Evolutionary conservation across 2,329 filamentous ascomycete genomes (phyloP).

Genomic region (Aulographum hederae): DNA sequence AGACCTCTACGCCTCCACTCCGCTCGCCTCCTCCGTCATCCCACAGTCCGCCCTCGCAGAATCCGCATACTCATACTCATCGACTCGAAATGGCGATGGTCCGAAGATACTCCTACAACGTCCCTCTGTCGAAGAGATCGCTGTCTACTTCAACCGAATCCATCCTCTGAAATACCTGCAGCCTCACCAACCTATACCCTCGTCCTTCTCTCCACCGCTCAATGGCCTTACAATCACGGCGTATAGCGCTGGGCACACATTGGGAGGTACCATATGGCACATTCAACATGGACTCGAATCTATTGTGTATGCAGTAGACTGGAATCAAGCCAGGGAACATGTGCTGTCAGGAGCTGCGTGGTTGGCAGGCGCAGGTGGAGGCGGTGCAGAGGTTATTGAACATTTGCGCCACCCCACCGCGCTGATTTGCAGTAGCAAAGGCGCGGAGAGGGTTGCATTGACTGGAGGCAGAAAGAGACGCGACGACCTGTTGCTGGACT

Average conservation of each 20-base stretch:
- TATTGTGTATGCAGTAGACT: constrained; percentile 93
- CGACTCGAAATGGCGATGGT: constrained; percentile 21
- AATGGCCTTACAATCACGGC: constrained; percentile 89
- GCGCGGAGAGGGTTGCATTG: constrained; percentile 52
- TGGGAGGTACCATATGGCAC: constrained; percentile 97
- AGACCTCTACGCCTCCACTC: constrained; percentile 80
- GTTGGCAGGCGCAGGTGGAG: constrained; percentile 64
- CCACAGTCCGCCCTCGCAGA: constrained; percentile 55
- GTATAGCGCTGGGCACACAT: constrained; percentile 88
- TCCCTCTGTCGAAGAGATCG: constrained; percentile 75
- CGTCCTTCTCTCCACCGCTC: constrained; percentile 72
- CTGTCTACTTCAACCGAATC: constrained; percentile 76
- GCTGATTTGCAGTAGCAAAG: constrained; percentile 76
- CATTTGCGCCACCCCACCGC: constrained; percentile 86
- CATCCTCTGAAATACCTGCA: constrained; percentile 93
- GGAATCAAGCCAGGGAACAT: constrained; percentile 95
- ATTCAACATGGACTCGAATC: constrained; percentile 94
- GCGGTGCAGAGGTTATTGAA: constrained; percentile 81
- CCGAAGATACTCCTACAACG: constrained; percentile 42
- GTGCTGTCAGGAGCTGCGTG: constrained; percentile 86
- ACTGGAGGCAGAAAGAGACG: constrained; percentile 59
- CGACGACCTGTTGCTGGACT: constrained; percentile 69
- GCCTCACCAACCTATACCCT: constrained; percentile 74
- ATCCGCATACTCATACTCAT: constrained; percentile 34
- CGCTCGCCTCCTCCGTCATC: constrained; percentile 72